These are phyloP conservation scores for Fusarium pseudoanthophilum DNA, from an alignment of 2,329 filamentous ascomycete genomes.

Conservation along the genomic window DNA sequence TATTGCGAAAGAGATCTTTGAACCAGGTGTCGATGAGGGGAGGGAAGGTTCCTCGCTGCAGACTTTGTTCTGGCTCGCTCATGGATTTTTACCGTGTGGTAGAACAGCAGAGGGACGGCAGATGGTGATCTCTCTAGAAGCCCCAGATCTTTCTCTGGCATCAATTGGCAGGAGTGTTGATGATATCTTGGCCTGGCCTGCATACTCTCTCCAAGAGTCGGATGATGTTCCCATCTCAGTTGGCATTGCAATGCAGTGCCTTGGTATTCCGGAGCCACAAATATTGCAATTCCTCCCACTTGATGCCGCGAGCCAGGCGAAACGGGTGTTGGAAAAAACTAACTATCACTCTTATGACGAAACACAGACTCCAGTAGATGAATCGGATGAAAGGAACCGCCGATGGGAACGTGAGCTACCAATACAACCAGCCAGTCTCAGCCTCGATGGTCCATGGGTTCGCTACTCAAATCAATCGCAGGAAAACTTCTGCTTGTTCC, in stretches of 20 bases:
- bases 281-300: fast-evolving
- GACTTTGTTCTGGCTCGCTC: background rate
- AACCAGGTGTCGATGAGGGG: background rate
- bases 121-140: fast-evolving
- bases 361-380: fast-evolving
- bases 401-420: fast-evolving
- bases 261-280: background rate
- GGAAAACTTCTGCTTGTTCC: background rate
- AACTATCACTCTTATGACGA: fast-evolving
- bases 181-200: fast-evolving
- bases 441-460: background rate
- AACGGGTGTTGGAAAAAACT: fast-evolving
- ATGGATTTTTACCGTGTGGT: fast-evolving
- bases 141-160: fast-evolving
- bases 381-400: fast-evolving
- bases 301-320: background rate
- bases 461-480: background rate
- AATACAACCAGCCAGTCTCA: fast-evolving
- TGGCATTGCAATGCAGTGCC: background rate
- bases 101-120: background rate
- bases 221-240: background rate
- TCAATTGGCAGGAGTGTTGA: fast-evolving
- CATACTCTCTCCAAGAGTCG: background rate
- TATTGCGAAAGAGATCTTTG: fast-evolving
- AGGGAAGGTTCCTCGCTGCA: background rate